Conservation (phyloP, 2,329 filamentous ascomycete genomes). For the Talaromyces funiculosus region DNA sequence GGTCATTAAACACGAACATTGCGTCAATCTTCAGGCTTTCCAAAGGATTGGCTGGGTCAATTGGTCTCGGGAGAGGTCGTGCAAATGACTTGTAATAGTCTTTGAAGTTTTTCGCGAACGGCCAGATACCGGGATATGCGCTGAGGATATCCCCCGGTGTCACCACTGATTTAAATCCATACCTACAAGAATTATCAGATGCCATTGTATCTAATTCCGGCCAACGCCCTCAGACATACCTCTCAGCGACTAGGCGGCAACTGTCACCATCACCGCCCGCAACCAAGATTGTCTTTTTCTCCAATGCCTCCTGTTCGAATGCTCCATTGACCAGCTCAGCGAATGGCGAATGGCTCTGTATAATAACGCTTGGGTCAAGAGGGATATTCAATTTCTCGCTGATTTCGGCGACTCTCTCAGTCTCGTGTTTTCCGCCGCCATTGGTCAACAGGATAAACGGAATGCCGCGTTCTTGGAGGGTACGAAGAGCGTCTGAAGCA, state of each 20-base stretch:
- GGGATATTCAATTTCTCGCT: slow-evolving; percentile 59
- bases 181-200: slow-evolving; percentile 32
- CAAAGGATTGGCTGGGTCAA: slow-evolving; percentile 37
- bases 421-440: slow-evolving; percentile 81
- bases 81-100: slow-evolving; percentile 54
- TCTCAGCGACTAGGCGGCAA: slow-evolving; percentile 67
- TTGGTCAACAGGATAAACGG: slow-evolving; percentile 96
- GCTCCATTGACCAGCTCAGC: slow-evolving; percentile 60
- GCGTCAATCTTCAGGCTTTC: slow-evolving; percentile 73
- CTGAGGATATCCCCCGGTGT: slow-evolving; percentile 78
- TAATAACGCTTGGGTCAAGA: slow-evolving; percentile 64
- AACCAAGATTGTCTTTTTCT: slow-evolving; percentile 65
- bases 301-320: slow-evolving; percentile 48
- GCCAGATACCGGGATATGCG: slow-evolving; percentile 71
- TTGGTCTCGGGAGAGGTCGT: slow-evolving; percentile 30
- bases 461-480: slow-evolving; percentile 67
- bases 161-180: slow-evolving; percentile 76
- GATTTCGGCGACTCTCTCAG: slow-evolving; percentile 64
- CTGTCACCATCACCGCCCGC: slow-evolving; percentile 63
- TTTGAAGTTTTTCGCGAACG: slow-evolving; percentile 66
- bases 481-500: slow-evolving; percentile 66
- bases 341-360: slow-evolving; percentile 91
- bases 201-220: background rate
- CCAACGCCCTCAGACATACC: slow-evolving; percentile 33
- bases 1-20: slow-evolving; percentile 91